Evolutionary conservation across 805 yeast genomes (phyloP), one percentile per base, ranked within the genome.

Genomic region (Pichia insulana): DNA sequence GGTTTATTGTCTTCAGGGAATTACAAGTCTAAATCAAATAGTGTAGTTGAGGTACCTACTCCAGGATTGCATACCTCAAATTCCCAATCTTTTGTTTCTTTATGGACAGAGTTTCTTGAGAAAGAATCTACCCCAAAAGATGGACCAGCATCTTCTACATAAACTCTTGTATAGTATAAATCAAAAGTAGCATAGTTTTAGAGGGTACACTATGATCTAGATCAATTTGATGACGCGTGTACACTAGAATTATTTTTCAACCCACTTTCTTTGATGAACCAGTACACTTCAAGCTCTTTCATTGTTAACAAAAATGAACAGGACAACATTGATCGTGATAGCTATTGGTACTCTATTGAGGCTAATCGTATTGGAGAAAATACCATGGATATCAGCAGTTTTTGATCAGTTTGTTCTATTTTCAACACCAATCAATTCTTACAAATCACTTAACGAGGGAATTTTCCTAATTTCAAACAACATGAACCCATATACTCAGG

Each of bases 61-160:
- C 33, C 48, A 8, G 41, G 39, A 10, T 40, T 32, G 20, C 34
- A 33, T 6, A 11, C 25, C 7, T 34, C 38, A 5, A 50, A 39
- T 20, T 47, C 63, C 46, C 67, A 64, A 44, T 57, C 65, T 16
- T 80, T 83, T 62, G 84, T 81, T 3, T 74, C 83, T 1, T 58
- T 82, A 39, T 83, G 92, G 92, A 83, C 90, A 0, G 90, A 83
- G 39, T 83, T 74, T 49, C 63, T 83, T 49, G 90, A 83, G 52
- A 80, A 78, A 52, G 90, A 83, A 59, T 75, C 85, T 36, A 66
- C 73, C 8, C 59, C 60, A 10, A 45, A 32, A 18, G 42, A 43
- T 10, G 37, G 11, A 1, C 34, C 36, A 22, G 8, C 25, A 22
- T 22, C 25, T 5, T 22, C 25, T 22, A 22, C 25, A 22, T 22